A percentile compares a stretch with the other conserved stretches of the same genome.
Conservation (phyloP, 495 filamentous ascomycete genomes). For the Neurospora tetrasperma region DNA sequence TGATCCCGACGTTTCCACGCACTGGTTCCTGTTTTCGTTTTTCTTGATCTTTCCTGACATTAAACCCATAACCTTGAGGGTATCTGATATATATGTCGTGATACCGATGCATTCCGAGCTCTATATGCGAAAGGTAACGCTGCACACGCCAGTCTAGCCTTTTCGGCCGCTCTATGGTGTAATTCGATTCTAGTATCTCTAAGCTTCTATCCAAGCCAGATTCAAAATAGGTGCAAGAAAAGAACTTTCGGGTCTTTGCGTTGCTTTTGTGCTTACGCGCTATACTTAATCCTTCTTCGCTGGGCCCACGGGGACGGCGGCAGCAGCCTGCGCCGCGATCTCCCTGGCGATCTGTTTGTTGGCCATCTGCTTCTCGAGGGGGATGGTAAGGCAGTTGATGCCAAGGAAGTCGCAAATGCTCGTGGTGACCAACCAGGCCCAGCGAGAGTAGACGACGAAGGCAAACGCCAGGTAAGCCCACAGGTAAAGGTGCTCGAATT, state of each 20-base stretch:
- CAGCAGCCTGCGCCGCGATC: constrained; percentile 6
- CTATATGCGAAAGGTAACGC: not conserved
- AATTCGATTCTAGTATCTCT: not conserved
- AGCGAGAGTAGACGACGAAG: constrained; percentile 72
- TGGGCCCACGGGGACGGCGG: not conserved
- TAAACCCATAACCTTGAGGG: not conserved
- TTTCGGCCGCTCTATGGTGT: not conserved
- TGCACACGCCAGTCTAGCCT: not conserved
- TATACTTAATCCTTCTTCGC: not conserved
- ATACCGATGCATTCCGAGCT: not conserved
- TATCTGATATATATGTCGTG: not conserved
- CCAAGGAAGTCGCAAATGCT: constrained; percentile 85
- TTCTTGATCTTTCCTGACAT: not conserved
- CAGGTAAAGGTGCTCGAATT: constrained; percentile 70
- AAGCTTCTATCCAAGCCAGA: not conserved
- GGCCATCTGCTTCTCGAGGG: constrained; percentile 44
- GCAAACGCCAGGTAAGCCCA: constrained; percentile 74
- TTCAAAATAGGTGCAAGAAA: not conserved
- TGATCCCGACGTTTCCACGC: not conserved
- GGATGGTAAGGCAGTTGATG: constrained; percentile 91
- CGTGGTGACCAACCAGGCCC: constrained; percentile 84
- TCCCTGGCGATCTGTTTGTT: constrained; percentile 26
- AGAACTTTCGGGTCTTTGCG: not conserved
- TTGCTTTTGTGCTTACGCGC: not conserved
- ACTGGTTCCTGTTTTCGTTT: not conserved